phyloP scores from a whole-genome alignment of 768 basidiomycete genomes.

The Lactarius evosmus region DNA sequence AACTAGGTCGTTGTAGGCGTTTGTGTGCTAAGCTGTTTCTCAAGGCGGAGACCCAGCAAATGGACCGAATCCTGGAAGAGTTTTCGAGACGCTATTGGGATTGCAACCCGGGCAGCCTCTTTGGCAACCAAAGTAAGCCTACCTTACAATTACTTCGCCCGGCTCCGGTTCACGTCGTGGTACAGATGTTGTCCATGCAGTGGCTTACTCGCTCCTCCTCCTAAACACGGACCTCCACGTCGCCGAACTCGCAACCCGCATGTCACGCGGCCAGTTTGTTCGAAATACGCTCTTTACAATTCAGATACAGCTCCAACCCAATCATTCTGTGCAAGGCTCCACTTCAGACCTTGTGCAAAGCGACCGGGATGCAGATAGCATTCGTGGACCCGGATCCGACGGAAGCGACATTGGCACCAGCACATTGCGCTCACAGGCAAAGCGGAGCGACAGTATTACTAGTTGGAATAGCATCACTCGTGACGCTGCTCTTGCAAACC shows the following conservation, averaged over 20 bases:
- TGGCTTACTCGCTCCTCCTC: constrained; percentile 87
- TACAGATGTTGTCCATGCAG: constrained; percentile 89
- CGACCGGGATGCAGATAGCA: constrained; percentile 66
- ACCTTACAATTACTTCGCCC: constrained; percentile 16
- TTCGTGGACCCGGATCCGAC: constrained; percentile 54
- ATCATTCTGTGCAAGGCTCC: constrained; percentile 46
- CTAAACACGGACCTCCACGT: constrained; percentile 98
- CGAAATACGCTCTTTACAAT: constrained; percentile 88
- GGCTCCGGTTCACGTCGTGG: constrained; percentile 13
- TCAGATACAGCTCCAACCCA: constrained; percentile 68
- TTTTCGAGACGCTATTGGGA: constrained; percentile 91
- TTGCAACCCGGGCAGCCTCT: constrained; percentile 79
- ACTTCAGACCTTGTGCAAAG: constrained; percentile 63
- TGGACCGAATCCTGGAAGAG: constrained; percentile 91
- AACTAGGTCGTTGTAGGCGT: constrained; percentile 46
- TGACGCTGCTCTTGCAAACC: constrained; percentile 44
- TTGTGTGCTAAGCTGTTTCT: constrained; percentile 90
- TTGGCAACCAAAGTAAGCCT: constrained; percentile 77
- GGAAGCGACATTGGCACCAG: constrained; percentile 46
- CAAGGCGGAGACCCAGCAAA: constrained; percentile 96
- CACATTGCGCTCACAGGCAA: constrained; percentile 46
- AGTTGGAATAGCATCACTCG: constrained; percentile 80
- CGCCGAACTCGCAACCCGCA: constrained; percentile 81
- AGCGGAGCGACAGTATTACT: constrained; percentile 78
- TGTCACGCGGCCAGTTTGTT: constrained; percentile 91